A percentile compares a stretch with the other conserved stretches of the same genome.
Evolutionary conservation across 306 rosid genomes (phyloP).

Genomic region (Quercus suber): DNA sequence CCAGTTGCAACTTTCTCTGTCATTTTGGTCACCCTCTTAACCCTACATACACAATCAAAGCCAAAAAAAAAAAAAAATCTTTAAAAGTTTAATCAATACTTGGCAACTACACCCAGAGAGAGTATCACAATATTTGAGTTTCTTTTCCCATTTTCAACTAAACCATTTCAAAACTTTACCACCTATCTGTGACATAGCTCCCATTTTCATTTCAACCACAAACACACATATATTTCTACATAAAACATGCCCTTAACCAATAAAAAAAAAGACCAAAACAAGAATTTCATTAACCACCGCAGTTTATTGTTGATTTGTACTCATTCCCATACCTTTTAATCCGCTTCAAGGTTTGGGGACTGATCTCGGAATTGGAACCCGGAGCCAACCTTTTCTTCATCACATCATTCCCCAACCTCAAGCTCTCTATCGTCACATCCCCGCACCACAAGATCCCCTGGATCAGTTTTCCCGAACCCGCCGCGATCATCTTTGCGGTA

Average conservation of each 20-base stretch:
- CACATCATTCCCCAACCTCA: slow-evolving; percentile 76
- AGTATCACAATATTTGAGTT: background rate
- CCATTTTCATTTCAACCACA: background rate
- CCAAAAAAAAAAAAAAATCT: background rate
- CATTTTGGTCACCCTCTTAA: slow-evolving; percentile 81
- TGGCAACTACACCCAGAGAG: background rate
- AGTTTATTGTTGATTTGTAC: background rate
- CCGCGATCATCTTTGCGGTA: slow-evolving; percentile 69
- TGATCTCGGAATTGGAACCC: slow-evolving; percentile 43
- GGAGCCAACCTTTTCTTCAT: slow-evolving; percentile 69
- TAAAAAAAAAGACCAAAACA: too few species aligned
- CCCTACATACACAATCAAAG: slow-evolving; percentile 52
- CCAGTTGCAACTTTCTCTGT: slow-evolving; percentile 87
- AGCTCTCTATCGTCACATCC: slow-evolving; percentile 83
- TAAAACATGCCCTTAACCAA: too few species aligned
- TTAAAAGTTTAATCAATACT: background rate
- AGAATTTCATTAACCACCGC: too few species aligned
- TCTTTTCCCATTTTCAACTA: too few species aligned
- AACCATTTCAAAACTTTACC: background rate
- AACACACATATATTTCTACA: too few species aligned
- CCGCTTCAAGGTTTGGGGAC: slow-evolving; percentile 75
- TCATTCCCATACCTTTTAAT: slow-evolving; percentile 57
- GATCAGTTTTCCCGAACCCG: slow-evolving; percentile 73
- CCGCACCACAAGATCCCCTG: slow-evolving; percentile 96
- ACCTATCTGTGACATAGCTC: background rate